Conservation (phyloP, 192 early-diverging fungal species). For the Coemansia sp. region DNA sequence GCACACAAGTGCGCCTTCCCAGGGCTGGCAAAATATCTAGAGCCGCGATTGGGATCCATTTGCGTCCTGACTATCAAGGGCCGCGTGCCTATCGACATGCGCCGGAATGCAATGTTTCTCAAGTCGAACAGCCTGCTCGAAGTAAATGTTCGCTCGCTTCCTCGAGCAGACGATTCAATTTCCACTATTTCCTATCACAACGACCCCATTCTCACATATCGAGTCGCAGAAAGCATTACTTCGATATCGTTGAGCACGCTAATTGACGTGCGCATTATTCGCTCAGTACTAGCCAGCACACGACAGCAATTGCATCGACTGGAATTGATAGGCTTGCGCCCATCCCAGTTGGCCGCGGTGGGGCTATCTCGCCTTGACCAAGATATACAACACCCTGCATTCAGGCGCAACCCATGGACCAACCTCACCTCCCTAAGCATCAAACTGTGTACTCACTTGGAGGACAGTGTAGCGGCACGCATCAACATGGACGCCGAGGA, state of each 20-base stretch:
- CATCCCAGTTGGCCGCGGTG: constrained; percentile 21
- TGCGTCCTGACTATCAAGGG: constrained; percentile 33
- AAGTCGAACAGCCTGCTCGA: constrained; percentile 18
- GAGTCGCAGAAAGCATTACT: constrained; percentile 7
- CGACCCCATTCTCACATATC: constrained; percentile 29
- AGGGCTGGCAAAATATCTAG: constrained; percentile 41
- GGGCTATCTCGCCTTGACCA: constrained; percentile 14
- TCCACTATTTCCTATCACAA: constrained; percentile 20
- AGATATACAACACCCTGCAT: not conserved
- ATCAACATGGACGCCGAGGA: constrained; percentile 26
- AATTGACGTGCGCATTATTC: constrained; percentile 39
- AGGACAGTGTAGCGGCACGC: not conserved
- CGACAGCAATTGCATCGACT: constrained; percentile 18
- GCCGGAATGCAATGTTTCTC: constrained; percentile 36
- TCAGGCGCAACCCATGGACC: not conserved
- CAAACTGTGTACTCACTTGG: constrained; percentile 2
- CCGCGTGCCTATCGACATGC: constrained; percentile 51
- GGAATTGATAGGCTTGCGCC: constrained; percentile 27
- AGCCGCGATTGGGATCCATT: constrained; percentile 38
- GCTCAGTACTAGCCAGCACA: constrained; percentile 17
- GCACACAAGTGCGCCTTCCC: constrained; percentile 55
- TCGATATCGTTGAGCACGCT: constrained; percentile 32
- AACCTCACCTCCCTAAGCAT: constrained; percentile 16
- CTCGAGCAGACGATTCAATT: constrained; percentile 33
- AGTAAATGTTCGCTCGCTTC: constrained; percentile 31